Evolutionary conservation across 345 rosid species (phyloP).

Genomic region (Acer campestre): DNA sequence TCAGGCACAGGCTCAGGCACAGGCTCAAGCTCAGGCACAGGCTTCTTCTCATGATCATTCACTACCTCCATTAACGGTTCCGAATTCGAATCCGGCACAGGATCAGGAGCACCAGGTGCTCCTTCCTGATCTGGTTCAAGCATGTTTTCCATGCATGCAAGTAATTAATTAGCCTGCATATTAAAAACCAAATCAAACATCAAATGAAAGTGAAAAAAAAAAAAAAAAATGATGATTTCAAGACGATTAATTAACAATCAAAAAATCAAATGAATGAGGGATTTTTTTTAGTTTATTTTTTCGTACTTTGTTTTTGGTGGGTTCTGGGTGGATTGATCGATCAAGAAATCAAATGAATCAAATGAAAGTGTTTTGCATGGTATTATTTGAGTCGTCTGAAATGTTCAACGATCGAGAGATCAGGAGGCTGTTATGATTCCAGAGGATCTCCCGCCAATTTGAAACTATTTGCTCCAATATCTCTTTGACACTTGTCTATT

Average conservation of each 20-base stretch:
- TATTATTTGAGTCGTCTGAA: background rate
- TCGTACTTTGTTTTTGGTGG: background rate
- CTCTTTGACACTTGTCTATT: background rate
- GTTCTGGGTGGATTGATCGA: background rate
- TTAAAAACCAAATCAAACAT: background rate
- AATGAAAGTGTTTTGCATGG: background rate
- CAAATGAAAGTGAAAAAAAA: background rate
- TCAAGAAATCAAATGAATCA: background rate
- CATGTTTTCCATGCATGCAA: background rate
- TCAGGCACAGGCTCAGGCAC: background rate
- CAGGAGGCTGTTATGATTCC: background rate
- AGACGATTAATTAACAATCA: background rate
- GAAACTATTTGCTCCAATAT: background rate
- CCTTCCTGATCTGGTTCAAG: background rate
- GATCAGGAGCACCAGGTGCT: background rate
- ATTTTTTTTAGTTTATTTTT: background rate
- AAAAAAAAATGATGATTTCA: background rate
- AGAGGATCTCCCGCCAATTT: background rate
- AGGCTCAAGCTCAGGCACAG: background rate
- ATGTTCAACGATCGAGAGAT: background rate
- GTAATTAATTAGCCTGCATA: background rate
- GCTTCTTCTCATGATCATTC: background rate
- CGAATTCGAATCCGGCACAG: background rate
- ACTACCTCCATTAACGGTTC: background rate
- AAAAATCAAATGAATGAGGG: background rate